phyloP scores from a whole-genome alignment of 352 stramenopile genomes.

The Globisporangium parvum region DNA sequence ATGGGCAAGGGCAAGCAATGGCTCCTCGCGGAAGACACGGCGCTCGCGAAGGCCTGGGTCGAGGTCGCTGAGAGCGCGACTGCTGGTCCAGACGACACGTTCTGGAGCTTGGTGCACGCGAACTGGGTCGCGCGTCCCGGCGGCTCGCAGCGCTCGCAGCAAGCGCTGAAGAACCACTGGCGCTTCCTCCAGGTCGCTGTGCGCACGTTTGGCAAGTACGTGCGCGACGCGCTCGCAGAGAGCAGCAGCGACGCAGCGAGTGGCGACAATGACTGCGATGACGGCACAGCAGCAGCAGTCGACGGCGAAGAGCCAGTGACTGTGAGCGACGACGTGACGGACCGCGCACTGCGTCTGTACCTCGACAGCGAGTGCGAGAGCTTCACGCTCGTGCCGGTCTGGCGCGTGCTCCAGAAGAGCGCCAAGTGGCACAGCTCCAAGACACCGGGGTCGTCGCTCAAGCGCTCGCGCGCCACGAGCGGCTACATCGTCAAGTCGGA shows the following conservation, averaged over 20 bases:
- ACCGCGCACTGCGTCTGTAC: constrained; percentile 1
- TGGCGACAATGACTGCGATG: neutral
- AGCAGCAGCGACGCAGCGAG: neutral
- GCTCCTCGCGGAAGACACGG: constrained; percentile 11
- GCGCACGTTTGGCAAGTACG: constrained; percentile 11
- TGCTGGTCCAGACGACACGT: constrained; percentile 9
- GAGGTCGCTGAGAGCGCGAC: constrained; percentile 7
- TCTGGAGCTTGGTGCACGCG: constrained; percentile 14
- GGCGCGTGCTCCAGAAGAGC: constrained; percentile 2
- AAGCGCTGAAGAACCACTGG: constrained; percentile 19
- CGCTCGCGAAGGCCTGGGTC: constrained; percentile 15
- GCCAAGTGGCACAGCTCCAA: constrained; percentile 7
- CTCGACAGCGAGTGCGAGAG: constrained; percentile 3
- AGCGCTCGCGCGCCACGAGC: constrained; percentile 1
- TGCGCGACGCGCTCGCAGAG: neutral
- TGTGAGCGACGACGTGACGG: neutral
- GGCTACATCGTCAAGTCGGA: neutral
- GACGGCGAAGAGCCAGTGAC: neutral
- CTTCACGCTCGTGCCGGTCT: constrained; percentile 4
- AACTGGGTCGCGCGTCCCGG: neutral
- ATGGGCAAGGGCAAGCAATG: constrained; percentile 17
- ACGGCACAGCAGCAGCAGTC: no score
- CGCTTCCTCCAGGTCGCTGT: constrained; percentile 9
- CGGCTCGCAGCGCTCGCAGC: constrained; percentile 12
- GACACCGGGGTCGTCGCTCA: constrained; percentile 2